These are phyloP conservation scores for Lodderomyces metapsilosis DNA, from an alignment of 1,139 yeast species.

Conservation along the genomic window DNA sequence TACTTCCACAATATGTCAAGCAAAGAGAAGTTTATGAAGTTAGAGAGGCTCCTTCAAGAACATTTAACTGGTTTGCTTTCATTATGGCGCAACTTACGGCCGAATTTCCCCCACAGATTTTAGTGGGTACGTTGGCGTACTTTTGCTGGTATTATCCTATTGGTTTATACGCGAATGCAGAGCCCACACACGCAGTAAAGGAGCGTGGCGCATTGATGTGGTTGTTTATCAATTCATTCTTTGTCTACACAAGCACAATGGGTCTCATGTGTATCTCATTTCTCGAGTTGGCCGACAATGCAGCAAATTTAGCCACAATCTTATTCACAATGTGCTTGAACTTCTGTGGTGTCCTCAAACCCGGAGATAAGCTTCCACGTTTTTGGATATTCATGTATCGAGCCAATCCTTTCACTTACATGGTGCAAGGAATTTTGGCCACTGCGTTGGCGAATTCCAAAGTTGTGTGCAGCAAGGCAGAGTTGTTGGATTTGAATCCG, in stretches of 20 bases:
- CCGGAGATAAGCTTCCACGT: conserved; percentile 27
- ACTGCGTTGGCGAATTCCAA: conserved; percentile 35
- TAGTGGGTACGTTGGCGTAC: conserved; percentile 64
- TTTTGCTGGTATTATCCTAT: conserved; percentile 83
- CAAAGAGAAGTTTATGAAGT: conserved; percentile 39
- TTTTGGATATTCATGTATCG: conserved; percentile 41
- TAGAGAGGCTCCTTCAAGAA: conserved; percentile 34
- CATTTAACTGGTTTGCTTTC: conserved; percentile 30
- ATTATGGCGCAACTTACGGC: conserved; percentile 64
- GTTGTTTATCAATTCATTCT: conserved; percentile 42
- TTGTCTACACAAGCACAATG: conserved; percentile 33
- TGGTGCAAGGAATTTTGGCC: conserved; percentile 33
- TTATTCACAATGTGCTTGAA: conserved; percentile 29
- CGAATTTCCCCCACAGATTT: conserved; percentile 76
- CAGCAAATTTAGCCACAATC: conserved; percentile 31
- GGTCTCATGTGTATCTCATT: conserved; percentile 42
- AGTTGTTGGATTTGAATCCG: conserved; percentile 27
- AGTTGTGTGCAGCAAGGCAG: conserved; percentile 26
- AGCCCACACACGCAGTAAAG: conserved; percentile 22
- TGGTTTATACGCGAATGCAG: conserved; percentile 63
- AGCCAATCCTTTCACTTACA: conserved; percentile 60
- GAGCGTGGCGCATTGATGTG: conserved; percentile 45
- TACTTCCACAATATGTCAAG: conserved; percentile 29
- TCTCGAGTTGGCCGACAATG: conserved; percentile 38
- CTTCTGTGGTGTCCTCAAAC: conserved; percentile 35